Conservation (phyloP, 805 yeast genomes). For the Teunomyces funiuensis region DNA sequence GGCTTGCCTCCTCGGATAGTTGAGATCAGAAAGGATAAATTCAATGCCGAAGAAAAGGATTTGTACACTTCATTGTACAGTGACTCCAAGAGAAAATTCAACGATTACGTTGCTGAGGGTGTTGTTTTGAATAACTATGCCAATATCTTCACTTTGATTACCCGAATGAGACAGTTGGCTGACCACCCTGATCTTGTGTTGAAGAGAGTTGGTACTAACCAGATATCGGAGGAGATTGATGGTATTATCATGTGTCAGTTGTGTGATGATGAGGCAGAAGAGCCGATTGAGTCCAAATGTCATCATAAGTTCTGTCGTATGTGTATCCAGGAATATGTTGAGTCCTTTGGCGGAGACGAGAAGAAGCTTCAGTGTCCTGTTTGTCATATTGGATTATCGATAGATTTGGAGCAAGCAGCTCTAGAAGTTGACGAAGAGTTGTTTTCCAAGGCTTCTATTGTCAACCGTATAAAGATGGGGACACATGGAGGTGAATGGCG, state of each 20-base stretch:
- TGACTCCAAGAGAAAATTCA: conserved; percentile 83
- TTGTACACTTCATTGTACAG: conserved; percentile 83
- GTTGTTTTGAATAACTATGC: conserved; percentile 96
- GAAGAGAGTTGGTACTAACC: conserved; percentile 55
- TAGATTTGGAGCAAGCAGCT: conserved; percentile 86
- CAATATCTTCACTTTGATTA: conserved; percentile 90
- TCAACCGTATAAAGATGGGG: conserved; percentile 83
- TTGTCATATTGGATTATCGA: conserved; percentile 89
- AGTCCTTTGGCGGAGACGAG: conserved; percentile 66
- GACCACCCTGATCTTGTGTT: conserved; percentile 97
- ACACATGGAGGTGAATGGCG: conserved; percentile 74
- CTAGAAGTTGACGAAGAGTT: conserved; percentile 64
- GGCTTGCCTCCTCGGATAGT: conserved; percentile 97
- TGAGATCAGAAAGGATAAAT: conserved; percentile 79
- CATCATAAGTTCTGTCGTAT: conserved; percentile 91
- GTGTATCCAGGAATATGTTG: conserved; percentile 88
- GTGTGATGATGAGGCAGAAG: conserved; percentile 98
- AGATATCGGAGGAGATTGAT: conserved; percentile 39
- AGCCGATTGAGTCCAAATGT: conserved; percentile 91
- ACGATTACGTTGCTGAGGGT: conserved; percentile 92
- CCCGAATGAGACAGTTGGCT: conserved; percentile 96
- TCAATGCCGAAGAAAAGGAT: conserved; percentile 95
- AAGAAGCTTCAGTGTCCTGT: conserved; percentile 84
- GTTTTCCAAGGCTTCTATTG: conserved; percentile 67
- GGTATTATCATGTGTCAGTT: conserved; percentile 78